Conservation (phyloP, 2,329 filamentous ascomycete species). For the Claviceps sorghi region DNA sequence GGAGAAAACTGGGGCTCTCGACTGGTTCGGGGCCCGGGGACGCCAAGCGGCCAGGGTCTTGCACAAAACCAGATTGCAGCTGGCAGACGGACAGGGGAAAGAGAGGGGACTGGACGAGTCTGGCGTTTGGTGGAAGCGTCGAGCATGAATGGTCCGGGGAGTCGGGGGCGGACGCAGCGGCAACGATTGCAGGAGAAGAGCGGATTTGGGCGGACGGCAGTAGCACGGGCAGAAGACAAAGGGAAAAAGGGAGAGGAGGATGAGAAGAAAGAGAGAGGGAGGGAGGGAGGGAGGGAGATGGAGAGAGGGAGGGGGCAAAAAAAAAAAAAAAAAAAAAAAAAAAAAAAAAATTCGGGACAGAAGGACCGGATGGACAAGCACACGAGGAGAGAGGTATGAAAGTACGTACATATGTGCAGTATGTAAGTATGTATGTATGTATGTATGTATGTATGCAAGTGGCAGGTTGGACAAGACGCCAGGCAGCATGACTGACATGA, state of each 20-base stretch:
- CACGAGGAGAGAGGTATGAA: background rate
- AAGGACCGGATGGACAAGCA: too few relatives aligned
- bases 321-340: too few relatives aligned
- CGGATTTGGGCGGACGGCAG: background rate
- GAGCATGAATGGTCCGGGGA: too few relatives aligned
- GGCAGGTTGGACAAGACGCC: background rate
- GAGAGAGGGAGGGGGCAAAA: too few relatives aligned
- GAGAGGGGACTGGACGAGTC: background rate
- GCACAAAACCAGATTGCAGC: background rate
- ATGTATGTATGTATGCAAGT: too few relatives aligned
- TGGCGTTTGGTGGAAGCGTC: background rate
- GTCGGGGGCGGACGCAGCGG: background rate
- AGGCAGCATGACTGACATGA: background rate
- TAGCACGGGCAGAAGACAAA: too few relatives aligned
- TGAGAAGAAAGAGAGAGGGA: too few relatives aligned
- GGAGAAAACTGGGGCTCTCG: conserved; percentile 8
- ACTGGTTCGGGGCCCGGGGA: background rate
- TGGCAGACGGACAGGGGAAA: background rate
- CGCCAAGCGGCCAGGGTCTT: conserved; percentile 1
- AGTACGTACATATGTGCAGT: too few relatives aligned
- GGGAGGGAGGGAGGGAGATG: too few relatives aligned
- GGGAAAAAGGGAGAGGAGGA: too few relatives aligned
- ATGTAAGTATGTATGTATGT: too few relatives aligned
- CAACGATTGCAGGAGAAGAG: background rate
- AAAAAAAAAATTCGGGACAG: too few relatives aligned